Evolutionary conservation across 805 yeast genomes (phyloP), one percentile per base, ranked within the genome.

Genomic region (Candida vaughaniae): DNA sequence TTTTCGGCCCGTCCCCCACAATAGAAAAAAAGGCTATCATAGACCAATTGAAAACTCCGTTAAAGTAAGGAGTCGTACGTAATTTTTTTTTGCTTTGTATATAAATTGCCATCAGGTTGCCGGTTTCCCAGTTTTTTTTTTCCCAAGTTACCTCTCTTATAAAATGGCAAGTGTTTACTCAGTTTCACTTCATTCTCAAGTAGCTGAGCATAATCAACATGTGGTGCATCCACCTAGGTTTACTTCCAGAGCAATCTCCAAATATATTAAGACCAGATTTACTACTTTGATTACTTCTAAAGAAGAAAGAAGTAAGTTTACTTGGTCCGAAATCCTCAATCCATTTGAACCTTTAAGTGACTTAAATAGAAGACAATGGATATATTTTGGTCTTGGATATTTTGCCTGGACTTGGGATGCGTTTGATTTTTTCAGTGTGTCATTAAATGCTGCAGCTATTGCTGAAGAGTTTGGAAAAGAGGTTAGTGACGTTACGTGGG

Each of bases 371-470:
- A 66, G 56, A 41, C 82, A 80, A 49, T 80, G 85, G 85, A 59
- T 69, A 30, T 75, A 69, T 57, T 77, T 78, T 49, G 25, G 59
- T 14, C 58, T 75, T 29, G 85, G 82, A 0, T 76, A 77, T 45
- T 49, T 60, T 36, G 78, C 76, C 15, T 80, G 85, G 85, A 66
- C 82, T 3, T 75, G 79, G 75, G 85, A 78, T 59, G 79, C 85
- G 3, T 70, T 78, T 51, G 85, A 79, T 56, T 80, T 75, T 52
- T 80, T 80, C 47, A 64, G 76, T 8, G 77, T 77, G 10, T 73
- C 81, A 6, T 56, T 78, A 25, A 76, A 77, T 48, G 76, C 72
- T 6, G 25, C 71, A 0, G 56, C 49, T 10, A 61, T 80, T 39
- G 82, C 85, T 11, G 35, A 51, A 5, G 63, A 64, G 37, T 66